phyloP scores from a whole-genome alignment of 805 yeast species.

The Pichia membranifaciens region DNA sequence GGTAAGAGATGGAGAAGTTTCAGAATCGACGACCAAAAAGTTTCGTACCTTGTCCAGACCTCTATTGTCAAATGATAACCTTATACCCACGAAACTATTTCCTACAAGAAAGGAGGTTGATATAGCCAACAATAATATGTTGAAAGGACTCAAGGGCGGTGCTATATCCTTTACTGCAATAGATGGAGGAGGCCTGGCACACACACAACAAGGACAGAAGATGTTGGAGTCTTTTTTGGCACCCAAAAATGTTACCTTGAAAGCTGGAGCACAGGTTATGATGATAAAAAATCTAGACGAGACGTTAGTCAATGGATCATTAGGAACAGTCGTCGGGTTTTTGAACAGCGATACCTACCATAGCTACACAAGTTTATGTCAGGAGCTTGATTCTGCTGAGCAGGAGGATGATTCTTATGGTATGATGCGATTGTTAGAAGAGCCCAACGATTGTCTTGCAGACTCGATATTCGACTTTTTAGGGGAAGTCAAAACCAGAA shows the following conservation, averaged over 20 bases:
- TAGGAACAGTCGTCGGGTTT: slow-evolving; percentile 53
- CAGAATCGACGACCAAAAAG: slow-evolving; percentile 40
- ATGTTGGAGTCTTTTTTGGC: slow-evolving; percentile 57
- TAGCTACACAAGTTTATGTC: slow-evolving; percentile 8
- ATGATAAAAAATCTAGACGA: slow-evolving; percentile 71
- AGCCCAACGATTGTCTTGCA: background rate
- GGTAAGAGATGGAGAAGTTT: slow-evolving; percentile 58
- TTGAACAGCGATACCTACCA: slow-evolving; percentile 44
- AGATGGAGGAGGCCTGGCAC: slow-evolving; percentile 48
- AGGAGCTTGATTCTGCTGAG: slow-evolving; percentile 16
- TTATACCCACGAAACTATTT: slow-evolving; percentile 68
- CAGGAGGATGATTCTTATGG: background rate
- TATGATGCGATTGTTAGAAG: background rate
- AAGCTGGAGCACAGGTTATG: slow-evolving; percentile 78
- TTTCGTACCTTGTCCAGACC: slow-evolving; percentile 50
- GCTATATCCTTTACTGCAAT: slow-evolving; percentile 39
- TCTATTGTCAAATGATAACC: slow-evolving; percentile 46
- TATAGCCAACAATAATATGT: slow-evolving; percentile 48
- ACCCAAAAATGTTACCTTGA: slow-evolving; percentile 49
- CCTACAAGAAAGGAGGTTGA: slow-evolving; percentile 72
- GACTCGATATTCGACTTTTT: slow-evolving; percentile 11
- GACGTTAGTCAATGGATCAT: slow-evolving; percentile 68
- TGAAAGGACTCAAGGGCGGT: slow-evolving; percentile 41
- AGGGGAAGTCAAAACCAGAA: background rate
- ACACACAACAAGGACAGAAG: slow-evolving; percentile 37